Percentiles rank a stretch among this genome's conserved stretches.
Evolutionary conservation across 495 filamentous ascomycete species (phyloP).

Genomic region (Talaromyces ruber): DNA sequence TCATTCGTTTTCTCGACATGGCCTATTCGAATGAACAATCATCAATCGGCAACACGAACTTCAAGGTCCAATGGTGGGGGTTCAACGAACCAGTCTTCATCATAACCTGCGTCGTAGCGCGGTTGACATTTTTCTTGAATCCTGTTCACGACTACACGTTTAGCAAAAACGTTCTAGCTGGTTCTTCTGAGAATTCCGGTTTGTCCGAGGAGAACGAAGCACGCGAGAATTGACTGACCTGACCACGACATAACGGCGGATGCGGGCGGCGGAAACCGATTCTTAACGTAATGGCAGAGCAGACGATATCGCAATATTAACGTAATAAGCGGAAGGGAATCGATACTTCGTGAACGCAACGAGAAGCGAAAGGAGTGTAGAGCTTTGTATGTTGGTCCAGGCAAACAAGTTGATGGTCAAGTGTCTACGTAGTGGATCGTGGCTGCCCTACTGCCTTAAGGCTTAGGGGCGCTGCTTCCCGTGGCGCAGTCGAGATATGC

Average conservation of each 20-base stretch:
- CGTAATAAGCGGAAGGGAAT: not conserved
- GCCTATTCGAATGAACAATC: conserved; percentile 35
- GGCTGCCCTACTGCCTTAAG: not conserved
- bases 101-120: conserved; percentile 98
- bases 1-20: conserved; percentile 98
- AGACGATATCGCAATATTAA: not conserved
- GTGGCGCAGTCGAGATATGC: not conserved
- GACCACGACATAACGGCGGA: conserved; percentile 51
- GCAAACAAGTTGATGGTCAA: not conserved
- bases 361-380: not conserved
- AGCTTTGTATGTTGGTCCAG: not conserved
- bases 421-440: not conserved
- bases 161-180: not conserved
- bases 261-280: not conserved
- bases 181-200: not conserved
- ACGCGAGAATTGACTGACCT: conserved; percentile 27
- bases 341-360: not conserved
- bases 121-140: conserved; percentile 98
- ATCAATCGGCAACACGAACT: not conserved
- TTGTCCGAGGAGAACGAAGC: not conserved
- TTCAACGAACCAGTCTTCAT: conserved; percentile 80
- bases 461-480: not conserved
- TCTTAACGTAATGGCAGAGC: not conserved
- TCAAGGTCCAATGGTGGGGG: not conserved
- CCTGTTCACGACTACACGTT: conserved; percentile 38